Conservation (phyloP, 371 early-diverging fungal species). For the Apophysomyces sp. region DNA sequence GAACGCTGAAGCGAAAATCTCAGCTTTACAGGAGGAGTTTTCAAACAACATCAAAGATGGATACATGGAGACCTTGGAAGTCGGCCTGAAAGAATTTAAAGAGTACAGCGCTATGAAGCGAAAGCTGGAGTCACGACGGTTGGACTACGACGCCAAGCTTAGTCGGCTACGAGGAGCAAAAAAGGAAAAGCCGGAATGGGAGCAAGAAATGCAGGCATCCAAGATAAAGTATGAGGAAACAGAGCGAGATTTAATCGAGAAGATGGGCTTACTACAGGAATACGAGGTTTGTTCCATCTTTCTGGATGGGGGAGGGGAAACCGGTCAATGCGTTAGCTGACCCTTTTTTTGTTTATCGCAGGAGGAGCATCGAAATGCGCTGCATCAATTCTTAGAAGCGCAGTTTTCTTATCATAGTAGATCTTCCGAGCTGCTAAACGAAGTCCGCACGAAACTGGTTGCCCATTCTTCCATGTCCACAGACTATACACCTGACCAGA, state of each 20-base stretch:
- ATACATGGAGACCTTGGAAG: conserved; percentile 47
- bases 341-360: conserved; percentile 15
- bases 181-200: conserved; percentile 87
- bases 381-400: conserved; percentile 56
- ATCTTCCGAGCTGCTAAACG: conserved; percentile 43
- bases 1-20: conserved; percentile 63
- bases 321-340: no score
- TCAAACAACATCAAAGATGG: conserved; percentile 39
- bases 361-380: conserved; percentile 56
- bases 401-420: conserved; percentile 52
- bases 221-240: conserved; percentile 93
- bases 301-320: no score
- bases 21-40: conserved; percentile 58
- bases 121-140: conserved; percentile 85
- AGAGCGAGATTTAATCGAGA: conserved; percentile 59
- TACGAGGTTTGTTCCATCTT: conserved; percentile 54
- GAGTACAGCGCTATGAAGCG: conserved; percentile 68
- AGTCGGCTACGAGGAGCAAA: conserved; percentile 83
- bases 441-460: conserved; percentile 10
- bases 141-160: conserved; percentile 92
- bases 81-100: conserved; percentile 57
- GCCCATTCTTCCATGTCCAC: background rate
- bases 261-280: conserved; percentile 69
- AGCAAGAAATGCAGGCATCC: conserved; percentile 87
- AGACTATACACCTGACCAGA: background rate